phyloP scores from a whole-genome alignment of 1,139 yeast genomes.

The Yamadazyma friedrichii region DNA sequence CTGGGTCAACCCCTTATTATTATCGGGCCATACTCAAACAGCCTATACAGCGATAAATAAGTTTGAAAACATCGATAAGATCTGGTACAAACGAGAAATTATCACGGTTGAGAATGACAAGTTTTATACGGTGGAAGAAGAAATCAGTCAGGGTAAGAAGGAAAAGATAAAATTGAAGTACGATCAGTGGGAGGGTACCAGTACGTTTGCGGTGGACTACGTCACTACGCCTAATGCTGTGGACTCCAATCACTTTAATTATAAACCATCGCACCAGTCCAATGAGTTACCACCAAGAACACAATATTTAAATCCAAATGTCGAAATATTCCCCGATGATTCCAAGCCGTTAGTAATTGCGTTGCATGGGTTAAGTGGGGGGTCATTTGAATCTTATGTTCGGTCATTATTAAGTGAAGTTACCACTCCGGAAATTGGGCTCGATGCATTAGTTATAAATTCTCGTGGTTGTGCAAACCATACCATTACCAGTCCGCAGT shows the following conservation, averaged over 20 bases:
- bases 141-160: conserved; percentile 15
- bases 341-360: conserved; percentile 52
- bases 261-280: conserved; percentile 35
- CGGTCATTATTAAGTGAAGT: conserved; percentile 42
- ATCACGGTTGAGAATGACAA: conserved; percentile 29
- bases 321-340: conserved; percentile 26
- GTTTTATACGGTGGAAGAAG: conserved; percentile 21
- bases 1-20: conserved; percentile 37
- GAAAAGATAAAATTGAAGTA: conserved; percentile 27
- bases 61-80: conserved; percentile 34
- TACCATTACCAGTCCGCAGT: conserved; percentile 55
- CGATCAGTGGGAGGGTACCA: conserved; percentile 41
- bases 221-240: conserved; percentile 20
- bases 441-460: conserved; percentile 56
- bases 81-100: conserved; percentile 39
- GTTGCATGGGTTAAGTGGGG: conserved; percentile 63
- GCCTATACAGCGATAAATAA: conserved; percentile 44
- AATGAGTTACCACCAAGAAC: conserved; percentile 45
- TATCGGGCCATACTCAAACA: conserved; percentile 47
- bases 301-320: conserved; percentile 33
- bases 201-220: conserved; percentile 43
- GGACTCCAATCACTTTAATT: conserved; percentile 26
- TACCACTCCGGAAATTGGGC: conserved; percentile 30
- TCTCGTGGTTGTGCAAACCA: conserved; percentile 64
- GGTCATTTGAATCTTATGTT: conserved; percentile 58